These are phyloP conservation scores for Pezizomycotina sp. DNA, from an alignment of 2,329 filamentous ascomycete genomes.

Conservation along the genomic window DNA sequence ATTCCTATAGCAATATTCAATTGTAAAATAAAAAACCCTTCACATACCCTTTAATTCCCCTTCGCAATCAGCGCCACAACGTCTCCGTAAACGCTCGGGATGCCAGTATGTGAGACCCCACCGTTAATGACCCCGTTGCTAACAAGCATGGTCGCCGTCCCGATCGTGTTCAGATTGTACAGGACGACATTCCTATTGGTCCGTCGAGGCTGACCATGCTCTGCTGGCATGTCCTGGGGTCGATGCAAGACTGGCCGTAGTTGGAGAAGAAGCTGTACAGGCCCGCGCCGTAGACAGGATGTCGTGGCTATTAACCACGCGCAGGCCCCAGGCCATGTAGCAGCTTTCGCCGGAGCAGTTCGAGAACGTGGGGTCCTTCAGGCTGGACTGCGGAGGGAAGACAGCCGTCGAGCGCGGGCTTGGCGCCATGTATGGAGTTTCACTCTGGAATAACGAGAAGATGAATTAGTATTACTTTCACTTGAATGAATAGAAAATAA, in stretches of 20 bases:
- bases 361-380: slow-evolving; percentile 18
- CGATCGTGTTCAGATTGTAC: slow-evolving; percentile 36
- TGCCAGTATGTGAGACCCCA: too few relatives aligned
- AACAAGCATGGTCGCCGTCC: slow-evolving; percentile 31
- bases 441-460: too few relatives aligned
- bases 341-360: slow-evolving; percentile 28
- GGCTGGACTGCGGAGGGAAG: slow-evolving; percentile 30
- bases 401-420: slow-evolving; percentile 33
- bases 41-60: too few relatives aligned
- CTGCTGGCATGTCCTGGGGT: slow-evolving; percentile 22
- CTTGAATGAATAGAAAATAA: slow-evolving; percentile 7
- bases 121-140: slow-evolving; percentile 18
- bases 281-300: slow-evolving; percentile 47
- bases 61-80: too few relatives aligned
- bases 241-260: slow-evolving; percentile 32
- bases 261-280: slow-evolving; percentile 54
- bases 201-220: slow-evolving; percentile 24
- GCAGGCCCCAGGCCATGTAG: slow-evolving; percentile 47
- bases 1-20: too few relatives aligned
- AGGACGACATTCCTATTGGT: slow-evolving; percentile 28
- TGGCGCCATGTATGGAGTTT: slow-evolving; percentile 37
- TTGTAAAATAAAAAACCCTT: too few relatives aligned
- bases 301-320: slow-evolving; percentile 41
- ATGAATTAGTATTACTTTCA: too few relatives aligned
- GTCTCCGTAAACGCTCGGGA: too few relatives aligned